These are phyloP conservation scores for Cladophialophora immunda DNA, from an alignment of 2,329 filamentous ascomycete species.

Conservation along the genomic window DNA sequence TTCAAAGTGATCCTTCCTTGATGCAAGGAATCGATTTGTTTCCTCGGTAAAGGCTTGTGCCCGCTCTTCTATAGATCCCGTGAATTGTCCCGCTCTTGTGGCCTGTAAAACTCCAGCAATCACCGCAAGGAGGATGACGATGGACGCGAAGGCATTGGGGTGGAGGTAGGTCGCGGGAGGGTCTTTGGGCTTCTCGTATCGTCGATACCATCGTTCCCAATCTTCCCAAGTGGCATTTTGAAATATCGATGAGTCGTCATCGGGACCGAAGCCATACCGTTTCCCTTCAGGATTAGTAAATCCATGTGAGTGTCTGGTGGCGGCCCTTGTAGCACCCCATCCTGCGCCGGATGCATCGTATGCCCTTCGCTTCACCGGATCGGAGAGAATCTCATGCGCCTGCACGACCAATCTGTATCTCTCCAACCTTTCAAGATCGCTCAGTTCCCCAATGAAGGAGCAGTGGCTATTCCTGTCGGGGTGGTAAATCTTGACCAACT, in stretches of 20 bases:
- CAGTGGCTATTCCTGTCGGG: constrained; percentile 69
- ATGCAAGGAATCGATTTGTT: constrained; percentile 61
- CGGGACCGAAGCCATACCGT: constrained; percentile 47
- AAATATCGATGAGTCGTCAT: constrained; percentile 60
- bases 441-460: constrained; percentile 42
- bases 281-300: constrained; percentile 41
- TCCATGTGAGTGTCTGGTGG: constrained; percentile 41
- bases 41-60: constrained; percentile 72
- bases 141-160: constrained; percentile 77
- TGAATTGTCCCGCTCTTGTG: constrained; percentile 70
- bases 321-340: constrained; percentile 64
- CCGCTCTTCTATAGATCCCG: constrained; percentile 70
- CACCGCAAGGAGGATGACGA: constrained; percentile 75
- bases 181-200: constrained; percentile 52
- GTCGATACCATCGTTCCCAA: constrained; percentile 83
- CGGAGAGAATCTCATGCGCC: constrained; percentile 86
- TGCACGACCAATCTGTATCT: constrained; percentile 88
- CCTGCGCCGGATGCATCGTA: constrained; percentile 86
- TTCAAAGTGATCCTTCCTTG: constrained; percentile 60
- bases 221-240: constrained; percentile 97
- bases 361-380: constrained; percentile 77
- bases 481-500: constrained; percentile 95
- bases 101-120: constrained; percentile 77
- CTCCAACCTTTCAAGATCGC: constrained; percentile 69
- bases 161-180: constrained; percentile 71